Evolutionary conservation across 2,329 filamentous ascomycete species (phyloP).

Genomic region (Fusarium humuli): DNA sequence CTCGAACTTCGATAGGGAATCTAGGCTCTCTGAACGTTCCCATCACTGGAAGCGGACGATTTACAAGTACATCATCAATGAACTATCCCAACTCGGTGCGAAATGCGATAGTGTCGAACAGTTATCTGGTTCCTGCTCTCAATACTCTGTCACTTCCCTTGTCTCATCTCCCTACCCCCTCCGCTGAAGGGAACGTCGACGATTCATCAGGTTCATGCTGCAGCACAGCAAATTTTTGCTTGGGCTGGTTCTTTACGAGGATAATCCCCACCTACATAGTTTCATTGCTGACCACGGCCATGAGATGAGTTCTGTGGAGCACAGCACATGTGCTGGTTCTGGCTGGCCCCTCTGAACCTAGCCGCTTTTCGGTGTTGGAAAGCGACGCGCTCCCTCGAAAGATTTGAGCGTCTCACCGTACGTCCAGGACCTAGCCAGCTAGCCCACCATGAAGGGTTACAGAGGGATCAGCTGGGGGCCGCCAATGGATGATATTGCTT

Average conservation of each 20-base stretch:
- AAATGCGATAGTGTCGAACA: conserved; percentile 21
- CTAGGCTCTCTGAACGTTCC: not conserved
- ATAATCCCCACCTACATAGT: conserved; percentile 35
- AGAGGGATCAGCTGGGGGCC: conserved; percentile 30
- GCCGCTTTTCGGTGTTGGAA: not conserved
- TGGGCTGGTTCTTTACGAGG: conserved; percentile 23
- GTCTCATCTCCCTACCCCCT: conserved; percentile 25
- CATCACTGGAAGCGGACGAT: not conserved
- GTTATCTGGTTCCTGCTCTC: not conserved
- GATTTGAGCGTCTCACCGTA: conserved; percentile 26
- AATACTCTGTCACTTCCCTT: conserved; percentile 18
- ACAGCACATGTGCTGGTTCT: conserved; percentile 18
- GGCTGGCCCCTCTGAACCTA: not conserved
- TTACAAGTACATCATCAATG: not conserved
- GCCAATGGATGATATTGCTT: conserved; percentile 27
- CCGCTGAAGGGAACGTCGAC: conserved; percentile 8
- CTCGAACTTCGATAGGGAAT: not conserved
- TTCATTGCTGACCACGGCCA: conserved; percentile 37
- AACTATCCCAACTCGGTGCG: conserved; percentile 8
- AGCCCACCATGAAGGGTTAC: conserved; percentile 27
- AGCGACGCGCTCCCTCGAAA: conserved; percentile 27
- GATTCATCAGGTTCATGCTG: conserved; percentile 16
- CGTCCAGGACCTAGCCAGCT: conserved; percentile 26
- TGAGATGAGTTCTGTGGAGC: conserved; percentile 27
- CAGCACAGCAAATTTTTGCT: conserved; percentile 17